Percentiles rank a stretch among this genome's conserved stretches.
phyloP scores from a whole-genome alignment of 768 basidiomycete genomes.

The Mycena albidolilacea region DNA sequence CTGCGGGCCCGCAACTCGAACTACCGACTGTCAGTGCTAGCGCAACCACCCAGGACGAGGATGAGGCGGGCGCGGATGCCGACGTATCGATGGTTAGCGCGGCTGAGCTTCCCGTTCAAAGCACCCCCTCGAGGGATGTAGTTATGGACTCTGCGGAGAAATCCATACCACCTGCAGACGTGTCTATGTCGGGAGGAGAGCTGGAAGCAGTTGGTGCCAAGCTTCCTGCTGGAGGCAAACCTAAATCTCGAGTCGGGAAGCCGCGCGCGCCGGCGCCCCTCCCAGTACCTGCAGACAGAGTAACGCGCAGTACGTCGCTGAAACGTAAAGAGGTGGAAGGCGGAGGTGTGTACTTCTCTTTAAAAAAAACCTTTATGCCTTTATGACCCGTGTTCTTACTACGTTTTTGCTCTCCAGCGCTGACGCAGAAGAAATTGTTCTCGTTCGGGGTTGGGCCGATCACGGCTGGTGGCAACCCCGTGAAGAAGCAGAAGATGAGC shows the following conservation, averaged over 20 bases:
- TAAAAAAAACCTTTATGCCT: conserved; percentile 5
- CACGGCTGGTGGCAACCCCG: conserved; percentile 23
- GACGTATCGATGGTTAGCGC: conserved; percentile 7
- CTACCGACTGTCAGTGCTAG: background rate
- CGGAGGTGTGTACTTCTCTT: conserved; percentile 19
- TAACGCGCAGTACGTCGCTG: conserved; percentile 39
- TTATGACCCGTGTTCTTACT: conserved; percentile 1
- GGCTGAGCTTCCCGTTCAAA: conserved; percentile 2
- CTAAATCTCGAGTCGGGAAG: conserved; percentile 33
- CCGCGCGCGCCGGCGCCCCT: conserved; percentile 32
- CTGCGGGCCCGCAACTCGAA: conserved; percentile 19
- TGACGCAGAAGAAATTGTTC: conserved; percentile 28
- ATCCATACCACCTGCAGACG: conserved; percentile 15
- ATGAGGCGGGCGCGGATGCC: background rate
- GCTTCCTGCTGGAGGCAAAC: conserved; percentile 20
- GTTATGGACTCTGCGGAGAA: conserved; percentile 22
- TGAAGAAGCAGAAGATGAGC: conserved; percentile 39
- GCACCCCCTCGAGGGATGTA: conserved; percentile 2
- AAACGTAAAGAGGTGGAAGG: conserved; percentile 40
- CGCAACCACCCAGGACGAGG: background rate
- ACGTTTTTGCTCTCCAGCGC: conserved; percentile 8
- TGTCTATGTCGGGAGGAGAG: conserved; percentile 26
- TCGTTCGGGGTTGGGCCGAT: conserved; percentile 33
- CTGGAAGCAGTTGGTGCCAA: background rate
- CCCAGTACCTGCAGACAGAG: conserved; percentile 33